These are phyloP conservation scores for Aspergillus uvarum DNA, from an alignment of 2,329 filamentous ascomycete species.

Conservation along the genomic window DNA sequence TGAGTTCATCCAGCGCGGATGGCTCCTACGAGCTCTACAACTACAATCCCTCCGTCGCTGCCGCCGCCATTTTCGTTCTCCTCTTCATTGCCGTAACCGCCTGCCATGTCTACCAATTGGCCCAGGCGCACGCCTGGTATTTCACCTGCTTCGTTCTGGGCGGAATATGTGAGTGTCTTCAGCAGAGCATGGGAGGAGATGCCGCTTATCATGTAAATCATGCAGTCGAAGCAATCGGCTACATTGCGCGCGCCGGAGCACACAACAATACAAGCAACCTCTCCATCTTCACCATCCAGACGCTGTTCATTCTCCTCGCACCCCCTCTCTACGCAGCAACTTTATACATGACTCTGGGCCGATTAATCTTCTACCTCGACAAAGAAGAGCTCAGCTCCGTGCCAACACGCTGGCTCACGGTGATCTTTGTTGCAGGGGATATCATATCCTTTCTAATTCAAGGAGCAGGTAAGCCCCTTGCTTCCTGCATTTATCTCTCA, in stretches of 20 bases:
- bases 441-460: conserved; percentile 36
- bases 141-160: conserved; percentile 43
- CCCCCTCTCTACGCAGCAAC: conserved; percentile 44
- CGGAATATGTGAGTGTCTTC: conserved; percentile 35
- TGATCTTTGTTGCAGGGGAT: conserved; percentile 37
- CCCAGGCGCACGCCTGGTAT: conserved; percentile 50
- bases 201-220: background rate
- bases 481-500: no score
- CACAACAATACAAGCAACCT: conserved; percentile 26
- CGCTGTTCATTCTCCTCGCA: conserved; percentile 37
- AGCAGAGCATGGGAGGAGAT: background rate
- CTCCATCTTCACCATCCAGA: conserved; percentile 35
- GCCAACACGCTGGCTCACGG: conserved; percentile 36
- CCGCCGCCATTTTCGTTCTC: conserved; percentile 47
- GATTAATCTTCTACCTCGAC: conserved; percentile 32
- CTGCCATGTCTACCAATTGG: conserved; percentile 44
- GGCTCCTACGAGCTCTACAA: conserved; percentile 29
- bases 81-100: conserved; percentile 48
- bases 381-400: conserved; percentile 36
- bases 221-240: conserved; percentile 48
- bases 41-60: conserved; percentile 48
- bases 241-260: conserved; percentile 28
- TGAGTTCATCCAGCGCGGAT: background rate
- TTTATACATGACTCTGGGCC: conserved; percentile 42
- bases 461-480: conserved; percentile 22